Conservation (phyloP, 805 yeast species). For the Kodamaea hsintzibuensis region DNA sequence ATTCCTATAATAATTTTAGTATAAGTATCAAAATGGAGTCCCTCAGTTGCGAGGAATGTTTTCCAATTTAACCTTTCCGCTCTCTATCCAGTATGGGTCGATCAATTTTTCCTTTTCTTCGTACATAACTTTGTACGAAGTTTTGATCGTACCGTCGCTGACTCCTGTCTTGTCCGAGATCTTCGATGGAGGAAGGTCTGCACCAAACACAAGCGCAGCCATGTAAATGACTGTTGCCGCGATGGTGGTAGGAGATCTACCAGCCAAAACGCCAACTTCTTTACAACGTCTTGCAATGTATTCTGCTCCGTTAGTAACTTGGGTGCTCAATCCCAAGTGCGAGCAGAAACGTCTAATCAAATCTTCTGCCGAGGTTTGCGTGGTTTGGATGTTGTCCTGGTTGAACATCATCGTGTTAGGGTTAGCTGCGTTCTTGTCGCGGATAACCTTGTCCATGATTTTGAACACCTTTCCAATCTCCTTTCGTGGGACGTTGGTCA, state of each 20-base stretch:
- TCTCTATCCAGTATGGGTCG: slow-evolving; percentile 74
- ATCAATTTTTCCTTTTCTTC: slow-evolving; percentile 66
- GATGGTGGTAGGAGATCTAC: slow-evolving; percentile 94
- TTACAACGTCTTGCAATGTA: slow-evolving; percentile 86
- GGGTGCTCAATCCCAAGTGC: slow-evolving; percentile 82
- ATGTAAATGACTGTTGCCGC: slow-evolving; percentile 97
- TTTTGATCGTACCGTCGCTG: slow-evolving; percentile 95
- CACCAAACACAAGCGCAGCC: slow-evolving; percentile 86
- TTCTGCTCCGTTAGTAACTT: slow-evolving; percentile 90
- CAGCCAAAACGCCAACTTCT: slow-evolving; percentile 91
- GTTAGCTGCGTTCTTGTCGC: slow-evolving; percentile 55
- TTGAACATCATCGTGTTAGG: slow-evolving; percentile 40
- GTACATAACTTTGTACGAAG: slow-evolving; percentile 79
- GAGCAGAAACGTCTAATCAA: slow-evolving; percentile 95
- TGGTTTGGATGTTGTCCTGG: slow-evolving; percentile 59
- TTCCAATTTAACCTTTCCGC: slow-evolving; percentile 62
- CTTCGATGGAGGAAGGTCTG: slow-evolving; percentile 70
- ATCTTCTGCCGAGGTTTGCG: slow-evolving; percentile 91
- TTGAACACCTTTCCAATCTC: slow-evolving; percentile 92
- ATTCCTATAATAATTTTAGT: slow-evolving; percentile 1
- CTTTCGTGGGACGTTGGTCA: slow-evolving; percentile 89
- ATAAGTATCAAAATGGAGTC: not conserved
- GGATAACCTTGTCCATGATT: slow-evolving; percentile 64
- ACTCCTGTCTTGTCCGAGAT: slow-evolving; percentile 94
- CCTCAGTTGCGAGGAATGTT: slow-evolving; percentile 31